Evolutionary conservation across 768 basidiomycete genomes (phyloP).

Genomic region (Trametes punicea): DNA sequence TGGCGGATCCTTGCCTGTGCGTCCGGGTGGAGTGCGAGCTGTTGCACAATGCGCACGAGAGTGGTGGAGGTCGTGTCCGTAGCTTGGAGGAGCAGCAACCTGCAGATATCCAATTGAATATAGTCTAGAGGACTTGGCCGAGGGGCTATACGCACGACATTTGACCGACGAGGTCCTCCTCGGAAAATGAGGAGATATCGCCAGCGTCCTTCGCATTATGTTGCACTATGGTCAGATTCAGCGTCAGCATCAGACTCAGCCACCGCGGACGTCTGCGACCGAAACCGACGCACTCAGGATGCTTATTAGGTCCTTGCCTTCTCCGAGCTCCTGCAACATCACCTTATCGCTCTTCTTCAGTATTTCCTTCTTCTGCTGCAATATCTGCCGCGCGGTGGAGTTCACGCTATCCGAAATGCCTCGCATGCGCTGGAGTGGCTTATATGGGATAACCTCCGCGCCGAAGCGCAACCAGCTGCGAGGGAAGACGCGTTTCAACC

Average conservation of each 20-base stretch:
- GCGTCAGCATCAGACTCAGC: too few relatives aligned
- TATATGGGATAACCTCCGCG: not conserved
- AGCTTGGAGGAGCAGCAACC: slow-evolving; percentile 2
- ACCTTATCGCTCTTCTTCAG: not conserved
- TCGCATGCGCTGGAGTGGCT: not conserved
- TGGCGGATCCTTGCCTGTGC: not conserved
- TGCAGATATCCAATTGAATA: not conserved
- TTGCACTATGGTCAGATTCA: not conserved
- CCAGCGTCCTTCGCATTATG: not conserved
- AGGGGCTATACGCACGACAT: slow-evolving; percentile 5
- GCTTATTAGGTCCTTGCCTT: slow-evolving; percentile 6
- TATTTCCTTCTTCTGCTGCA: slow-evolving; percentile 1
- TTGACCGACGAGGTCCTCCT: slow-evolving; percentile 7
- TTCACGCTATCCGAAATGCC: slow-evolving; percentile 9
- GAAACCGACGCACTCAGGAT: not conserved
- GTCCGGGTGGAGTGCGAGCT: not conserved
- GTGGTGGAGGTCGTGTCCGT: slow-evolving; percentile 9
- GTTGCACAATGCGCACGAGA: not conserved
- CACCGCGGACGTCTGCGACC: too few relatives aligned
- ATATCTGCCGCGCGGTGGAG: not conserved
- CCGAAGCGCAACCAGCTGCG: not conserved
- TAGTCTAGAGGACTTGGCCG: not conserved
- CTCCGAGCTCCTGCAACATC: not conserved
- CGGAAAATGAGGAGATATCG: slow-evolving; percentile 4
- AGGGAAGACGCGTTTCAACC: slow-evolving; percentile 2